phyloP scores from a whole-genome alignment of 371 early-diverging fungal genomes.

The Apophysomyces ossiformis region DNA sequence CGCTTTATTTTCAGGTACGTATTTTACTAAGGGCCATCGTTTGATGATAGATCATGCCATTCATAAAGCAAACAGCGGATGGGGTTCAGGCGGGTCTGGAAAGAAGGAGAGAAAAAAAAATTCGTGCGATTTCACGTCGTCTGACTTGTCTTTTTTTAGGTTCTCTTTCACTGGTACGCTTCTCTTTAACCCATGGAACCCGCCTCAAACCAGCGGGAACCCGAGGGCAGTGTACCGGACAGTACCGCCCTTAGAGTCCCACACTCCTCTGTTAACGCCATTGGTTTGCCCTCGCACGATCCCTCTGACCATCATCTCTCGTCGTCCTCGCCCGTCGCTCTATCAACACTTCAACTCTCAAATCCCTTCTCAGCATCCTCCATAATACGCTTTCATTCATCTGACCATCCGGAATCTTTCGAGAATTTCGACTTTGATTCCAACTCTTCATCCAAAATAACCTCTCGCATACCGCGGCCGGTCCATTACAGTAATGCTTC shows the following conservation, averaged over 20 bases:
- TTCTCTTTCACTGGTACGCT: neutral
- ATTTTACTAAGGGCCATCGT: too few species aligned
- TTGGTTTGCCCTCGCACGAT: constrained; percentile 2
- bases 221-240: constrained; percentile 4
- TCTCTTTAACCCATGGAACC: constrained; percentile 4
- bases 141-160: constrained; percentile 4
- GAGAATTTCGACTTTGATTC: constrained; percentile 23
- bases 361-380: constrained; percentile 16
- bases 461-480: neutral
- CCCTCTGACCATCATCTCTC: constrained; percentile 1
- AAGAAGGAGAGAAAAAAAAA: neutral
- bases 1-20: too few species aligned
- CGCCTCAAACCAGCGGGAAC: constrained; percentile 7
- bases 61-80: too few species aligned
- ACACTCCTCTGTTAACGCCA: constrained; percentile 1
- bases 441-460: neutral
- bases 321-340: neutral
- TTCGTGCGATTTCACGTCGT: neutral
- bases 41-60: too few species aligned
- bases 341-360: neutral
- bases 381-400: constrained; percentile 18
- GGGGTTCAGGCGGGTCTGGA: neutral
- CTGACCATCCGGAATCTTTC: constrained; percentile 21
- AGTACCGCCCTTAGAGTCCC: constrained; percentile 1
- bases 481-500: constrained; percentile 9